Evolutionary conservation across 2,329 filamentous ascomycete species (phyloP).

Genomic region (Lecanicillium sp.): DNA sequence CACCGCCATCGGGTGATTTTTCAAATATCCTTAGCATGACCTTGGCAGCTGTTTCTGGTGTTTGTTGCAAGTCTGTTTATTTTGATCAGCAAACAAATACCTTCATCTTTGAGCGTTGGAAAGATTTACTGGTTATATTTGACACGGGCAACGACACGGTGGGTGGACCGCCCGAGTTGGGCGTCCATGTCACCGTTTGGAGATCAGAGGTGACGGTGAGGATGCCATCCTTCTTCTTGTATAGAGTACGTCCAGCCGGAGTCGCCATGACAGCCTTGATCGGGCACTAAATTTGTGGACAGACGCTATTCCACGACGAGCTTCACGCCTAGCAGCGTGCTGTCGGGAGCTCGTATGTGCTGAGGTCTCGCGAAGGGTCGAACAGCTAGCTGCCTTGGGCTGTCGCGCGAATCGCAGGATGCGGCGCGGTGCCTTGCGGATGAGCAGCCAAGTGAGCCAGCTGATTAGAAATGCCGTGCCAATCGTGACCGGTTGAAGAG

Average conservation of each 20-base stretch:
- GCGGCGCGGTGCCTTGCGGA: neutral
- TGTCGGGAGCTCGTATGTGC: neutral
- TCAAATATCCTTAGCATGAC: constrained; percentile 92
- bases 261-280: constrained; percentile 42
- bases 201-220: constrained; percentile 69
- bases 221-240: constrained; percentile 94
- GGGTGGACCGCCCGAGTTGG: constrained; percentile 57
- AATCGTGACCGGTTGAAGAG: neutral
- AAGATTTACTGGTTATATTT: constrained; percentile 72
- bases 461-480: neutral
- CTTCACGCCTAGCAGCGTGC: neutral
- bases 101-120: neutral
- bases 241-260: constrained; percentile 63
- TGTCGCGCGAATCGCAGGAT: neutral
- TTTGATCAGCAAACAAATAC: neutral
- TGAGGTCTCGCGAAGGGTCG: constrained; percentile 1
- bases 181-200: constrained; percentile 74
- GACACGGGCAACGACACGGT: constrained; percentile 63
- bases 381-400: no score
- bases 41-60: constrained; percentile 78
- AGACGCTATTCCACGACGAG: neutral
- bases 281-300: constrained; percentile 1
- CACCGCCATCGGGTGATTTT: constrained; percentile 52
- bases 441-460: neutral
- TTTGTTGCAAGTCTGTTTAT: constrained; percentile 79